Percentiles rank a stretch among this genome's conserved stretches.
phyloP scores from a whole-genome alignment of 345 rosid genomes.

The Eucalyptus cloeziana region DNA sequence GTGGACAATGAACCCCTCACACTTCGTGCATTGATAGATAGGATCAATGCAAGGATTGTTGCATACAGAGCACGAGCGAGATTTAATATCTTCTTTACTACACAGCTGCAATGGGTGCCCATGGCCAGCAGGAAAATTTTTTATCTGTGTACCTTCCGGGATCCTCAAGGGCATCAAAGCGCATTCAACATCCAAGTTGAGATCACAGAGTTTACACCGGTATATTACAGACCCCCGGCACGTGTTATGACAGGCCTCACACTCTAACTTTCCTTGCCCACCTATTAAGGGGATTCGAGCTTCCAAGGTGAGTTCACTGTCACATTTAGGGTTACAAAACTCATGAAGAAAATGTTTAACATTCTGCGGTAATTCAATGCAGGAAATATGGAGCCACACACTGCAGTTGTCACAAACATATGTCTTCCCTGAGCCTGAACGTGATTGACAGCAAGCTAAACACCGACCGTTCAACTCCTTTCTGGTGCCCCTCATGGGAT shows the following conservation, averaged over 20 bases:
- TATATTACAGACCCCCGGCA: not conserved
- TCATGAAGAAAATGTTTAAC: not conserved
- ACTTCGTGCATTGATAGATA: not conserved
- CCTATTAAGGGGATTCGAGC: accelerated
- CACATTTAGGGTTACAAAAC: not conserved
- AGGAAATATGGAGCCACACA: not conserved
- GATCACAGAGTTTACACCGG: not conserved
- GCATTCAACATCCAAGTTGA: not conserved
- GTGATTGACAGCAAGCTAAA: not conserved
- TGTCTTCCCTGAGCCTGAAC: accelerated
- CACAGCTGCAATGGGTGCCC: not conserved
- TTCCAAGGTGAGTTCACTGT: not conserved
- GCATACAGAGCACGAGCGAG: not conserved
- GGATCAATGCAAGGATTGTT: not conserved
- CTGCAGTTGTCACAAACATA: not conserved
- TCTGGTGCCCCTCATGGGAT: not conserved
- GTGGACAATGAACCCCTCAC: not conserved
- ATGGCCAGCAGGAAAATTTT: not conserved
- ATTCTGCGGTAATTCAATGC: not conserved
- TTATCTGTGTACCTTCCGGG: not conserved
- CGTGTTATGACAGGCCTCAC: accelerated
- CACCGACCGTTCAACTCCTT: not conserved
- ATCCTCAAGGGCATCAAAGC: not conserved
- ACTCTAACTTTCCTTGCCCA: not conserved
- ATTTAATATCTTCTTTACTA: not conserved